Conservation (phyloP, 306 rosid genomes). For the Trifolium fragiferum region DNA sequence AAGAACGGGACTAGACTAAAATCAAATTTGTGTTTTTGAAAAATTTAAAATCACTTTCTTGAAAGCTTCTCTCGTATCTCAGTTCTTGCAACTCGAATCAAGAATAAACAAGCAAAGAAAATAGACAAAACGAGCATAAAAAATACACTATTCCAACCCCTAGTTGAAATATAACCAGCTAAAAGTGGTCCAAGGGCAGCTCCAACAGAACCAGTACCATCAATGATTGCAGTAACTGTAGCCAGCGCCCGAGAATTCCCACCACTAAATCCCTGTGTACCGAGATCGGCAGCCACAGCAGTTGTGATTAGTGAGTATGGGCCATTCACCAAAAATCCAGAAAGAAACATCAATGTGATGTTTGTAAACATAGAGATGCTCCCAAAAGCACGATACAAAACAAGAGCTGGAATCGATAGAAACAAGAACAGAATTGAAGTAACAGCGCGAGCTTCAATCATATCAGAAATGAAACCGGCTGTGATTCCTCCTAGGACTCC, state of each 20-base stretch:
- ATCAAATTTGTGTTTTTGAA: conserved; percentile 35
- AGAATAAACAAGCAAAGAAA: conserved; percentile 64
- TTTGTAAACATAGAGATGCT: conserved; percentile 72
- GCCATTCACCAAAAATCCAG: conserved; percentile 62
- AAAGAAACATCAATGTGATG: conserved; percentile 71
- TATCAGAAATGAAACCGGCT: conserved; percentile 86
- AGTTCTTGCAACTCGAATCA: conserved; percentile 64
- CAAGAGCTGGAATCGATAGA: conserved; percentile 79
- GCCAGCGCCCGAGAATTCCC: conserved; percentile 76
- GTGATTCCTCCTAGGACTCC: conserved; percentile 86
- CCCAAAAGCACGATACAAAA: conserved; percentile 75
- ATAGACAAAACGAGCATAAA: conserved; percentile 72
- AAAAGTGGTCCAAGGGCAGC: conserved; percentile 90
- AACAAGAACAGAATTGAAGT: conserved; percentile 75
- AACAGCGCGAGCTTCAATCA: conserved; percentile 85
- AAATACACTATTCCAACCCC: conserved; percentile 89
- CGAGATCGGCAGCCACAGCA: conserved; percentile 95
- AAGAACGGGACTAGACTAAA: conserved; percentile 14
- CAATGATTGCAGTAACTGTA: conserved; percentile 88
- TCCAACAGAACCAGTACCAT: conserved; percentile 91
- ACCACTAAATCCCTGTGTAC: conserved; percentile 57
- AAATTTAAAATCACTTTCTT: conserved; percentile 53
- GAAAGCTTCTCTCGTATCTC: conserved; percentile 67
- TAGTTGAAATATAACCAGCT: conserved; percentile 75
- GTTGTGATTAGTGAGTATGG: conserved; percentile 90